phyloP scores from a whole-genome alignment of 2,329 filamentous ascomycete genomes.

The Pseudogymnoascus sp. region DNA sequence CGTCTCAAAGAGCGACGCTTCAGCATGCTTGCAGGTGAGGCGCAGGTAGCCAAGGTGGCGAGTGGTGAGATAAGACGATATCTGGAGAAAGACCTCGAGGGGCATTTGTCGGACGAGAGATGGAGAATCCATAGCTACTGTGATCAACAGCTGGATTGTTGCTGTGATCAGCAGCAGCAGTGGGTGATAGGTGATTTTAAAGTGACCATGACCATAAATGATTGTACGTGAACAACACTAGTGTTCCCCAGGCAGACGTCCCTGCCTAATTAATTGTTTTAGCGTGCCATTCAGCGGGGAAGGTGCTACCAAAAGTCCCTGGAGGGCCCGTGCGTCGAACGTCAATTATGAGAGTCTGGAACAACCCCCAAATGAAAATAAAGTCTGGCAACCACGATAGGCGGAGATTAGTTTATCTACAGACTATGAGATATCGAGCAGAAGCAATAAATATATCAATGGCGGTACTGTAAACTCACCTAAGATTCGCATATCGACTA shows the following conservation, averaged over 20 bases:
- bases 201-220: neutral
- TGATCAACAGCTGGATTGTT: neutral
- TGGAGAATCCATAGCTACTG: neutral
- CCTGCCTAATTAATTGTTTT: neutral
- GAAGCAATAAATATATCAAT: no score
- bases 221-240: neutral
- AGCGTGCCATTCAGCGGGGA: neutral
- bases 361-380: neutral
- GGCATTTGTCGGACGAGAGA: conserved; percentile 16
- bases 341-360: neutral
- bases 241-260: neutral
- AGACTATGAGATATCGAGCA: neutral
- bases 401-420: neutral
- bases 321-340: neutral
- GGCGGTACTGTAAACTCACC: no score
- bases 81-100: conserved; percentile 44
- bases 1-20: conserved; percentile 45
- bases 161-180: neutral
- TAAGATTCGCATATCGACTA: no score
- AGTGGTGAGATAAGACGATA: conserved; percentile 47
- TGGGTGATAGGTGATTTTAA: neutral
- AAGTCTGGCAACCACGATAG: neutral
- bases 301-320: neutral
- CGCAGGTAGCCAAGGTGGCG: conserved; percentile 49
- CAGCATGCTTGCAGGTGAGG: conserved; percentile 46